A percentile compares a stretch with the other conserved stretches of the same genome.
phyloP scores from a whole-genome alignment of 148 eudicot species.

The Salicornia ramosissima region DNA sequence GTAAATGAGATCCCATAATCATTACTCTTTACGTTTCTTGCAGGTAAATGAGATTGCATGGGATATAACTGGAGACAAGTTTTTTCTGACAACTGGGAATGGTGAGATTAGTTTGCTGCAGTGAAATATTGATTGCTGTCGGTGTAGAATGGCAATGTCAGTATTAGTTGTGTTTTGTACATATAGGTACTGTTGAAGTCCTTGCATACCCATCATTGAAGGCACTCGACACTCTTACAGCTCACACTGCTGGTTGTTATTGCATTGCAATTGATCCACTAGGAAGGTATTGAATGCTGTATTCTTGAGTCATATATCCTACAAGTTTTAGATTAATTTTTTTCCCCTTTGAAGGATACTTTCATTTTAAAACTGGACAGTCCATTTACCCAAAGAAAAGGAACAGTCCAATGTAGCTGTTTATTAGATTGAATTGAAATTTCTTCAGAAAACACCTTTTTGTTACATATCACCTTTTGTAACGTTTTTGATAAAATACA shows the following conservation, averaged over 20 bases:
- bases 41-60: slow-evolving; percentile 97
- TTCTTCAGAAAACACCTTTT: too few relatives aligned
- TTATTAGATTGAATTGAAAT: too few relatives aligned
- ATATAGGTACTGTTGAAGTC: slow-evolving; percentile 88
- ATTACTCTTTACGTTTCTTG: neutral
- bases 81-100: slow-evolving; percentile 88
- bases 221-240: slow-evolving; percentile 81
- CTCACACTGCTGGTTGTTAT: slow-evolving; percentile 99
- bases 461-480: too few relatives aligned
- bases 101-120: slow-evolving; percentile 46
- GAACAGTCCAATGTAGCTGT: too few relatives aligned
- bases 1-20: too few relatives aligned
- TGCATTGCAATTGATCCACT: slow-evolving; percentile 92
- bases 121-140: slow-evolving; percentile 1
- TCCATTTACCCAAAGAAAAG: too few relatives aligned
- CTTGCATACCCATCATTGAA: slow-evolving; percentile 82
- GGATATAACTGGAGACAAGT: slow-evolving; percentile 83
- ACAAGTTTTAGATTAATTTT: neutral
- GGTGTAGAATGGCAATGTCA: neutral
- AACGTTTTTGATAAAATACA: too few relatives aligned
- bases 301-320: neutral
- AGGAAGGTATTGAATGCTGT: slow-evolving; percentile 52
- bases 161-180: slow-evolving; percentile 7
- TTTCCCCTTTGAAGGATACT: neutral
- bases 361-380: too few relatives aligned